Evolutionary conservation across 1,284 basidiomycete genomes (phyloP), one percentile per base, ranked within the genome.

Genomic region (Sutorius eximius): DNA sequence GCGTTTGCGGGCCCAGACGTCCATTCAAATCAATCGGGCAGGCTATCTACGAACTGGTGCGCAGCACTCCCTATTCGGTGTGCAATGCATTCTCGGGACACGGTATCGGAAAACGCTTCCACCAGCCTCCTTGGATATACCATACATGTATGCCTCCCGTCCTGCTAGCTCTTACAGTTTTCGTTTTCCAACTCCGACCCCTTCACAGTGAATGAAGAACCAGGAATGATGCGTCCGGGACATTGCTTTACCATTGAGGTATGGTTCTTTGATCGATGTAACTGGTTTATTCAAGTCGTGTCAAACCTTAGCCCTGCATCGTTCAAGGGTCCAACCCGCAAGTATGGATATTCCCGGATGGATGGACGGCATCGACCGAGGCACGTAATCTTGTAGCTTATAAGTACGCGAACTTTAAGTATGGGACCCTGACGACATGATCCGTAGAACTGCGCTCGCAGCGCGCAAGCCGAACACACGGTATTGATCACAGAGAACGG

Each of bases 211-310:
- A 94, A 95, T 61, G 82, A 87, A 22, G 90, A 92, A 55, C 85
- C 85, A 2, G 91, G 85, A 0, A 65, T 78, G 15, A 95, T 95
- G 93, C 67, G 73, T 45, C 86, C 87, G 0, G 93, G 93, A 0
- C 85, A 95, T 69, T 92, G 90, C 66, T 95, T 95, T 64, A 95
- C 93, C 0, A 93, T 95, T 47, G 93, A 91, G 79, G 89, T 87
- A 53, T 27, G 68, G 51, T 20, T 51, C 42, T 58, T 48, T 5
- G 27, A 32, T 24, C 38, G 16, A 18, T 9, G 24, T 7, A 7
- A 6, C 32, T 24, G 16, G 43, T 37, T 22, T 11, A 41, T 41
- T 45, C 16, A 47, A 33, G 41, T 34, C 16, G 20, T 37, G 6
- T 30, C 37, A 1, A 16, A 38, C 24, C 34, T 10, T 56, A 94